Conservation (phyloP, 1,284 basidiomycete genomes). For the Cerioporus squamosus region DNA sequence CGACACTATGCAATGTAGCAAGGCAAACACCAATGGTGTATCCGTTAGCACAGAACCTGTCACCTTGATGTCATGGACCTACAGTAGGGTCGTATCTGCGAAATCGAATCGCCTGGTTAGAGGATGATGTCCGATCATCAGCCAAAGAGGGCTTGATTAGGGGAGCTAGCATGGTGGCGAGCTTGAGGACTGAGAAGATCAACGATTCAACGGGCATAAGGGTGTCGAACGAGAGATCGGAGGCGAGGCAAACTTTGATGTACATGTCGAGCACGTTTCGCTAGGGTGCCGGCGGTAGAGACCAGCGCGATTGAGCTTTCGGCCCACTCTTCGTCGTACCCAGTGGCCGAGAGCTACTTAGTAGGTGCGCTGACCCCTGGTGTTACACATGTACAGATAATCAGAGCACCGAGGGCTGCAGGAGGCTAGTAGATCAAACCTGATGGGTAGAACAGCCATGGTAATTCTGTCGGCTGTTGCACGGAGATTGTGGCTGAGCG, state of each 20-base stretch:
- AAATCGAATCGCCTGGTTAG: not conserved
- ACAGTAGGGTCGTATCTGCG: not conserved
- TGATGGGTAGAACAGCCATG: no score
- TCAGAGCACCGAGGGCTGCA: no score
- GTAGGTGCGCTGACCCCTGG: no score
- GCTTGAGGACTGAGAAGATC: not conserved
- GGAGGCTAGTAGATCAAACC: no score
- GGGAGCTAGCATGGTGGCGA: not conserved
- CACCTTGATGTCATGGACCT: no score
- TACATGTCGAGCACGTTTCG: not conserved
- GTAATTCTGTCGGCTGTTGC: no score
- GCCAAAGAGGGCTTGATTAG: not conserved
- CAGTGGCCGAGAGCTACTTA: no score
- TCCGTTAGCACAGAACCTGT: not conserved
- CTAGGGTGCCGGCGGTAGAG: not conserved
- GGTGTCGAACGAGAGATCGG: not conserved
- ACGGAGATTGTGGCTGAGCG: no score
- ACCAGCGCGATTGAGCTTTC: not conserved
- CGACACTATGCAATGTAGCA: no score
- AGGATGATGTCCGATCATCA: not conserved
- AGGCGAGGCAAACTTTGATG: slow-evolving; percentile 7
- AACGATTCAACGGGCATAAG: not conserved
- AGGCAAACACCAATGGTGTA: no score
- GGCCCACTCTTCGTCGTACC: no score
- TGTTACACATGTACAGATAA: no score